Percentiles rank a stretch among this genome's conserved stretches.
These are phyloP conservation scores for Podospora pseudocomata DNA, from an alignment of 495 filamentous ascomycete genomes.

Conservation along the genomic window DNA sequence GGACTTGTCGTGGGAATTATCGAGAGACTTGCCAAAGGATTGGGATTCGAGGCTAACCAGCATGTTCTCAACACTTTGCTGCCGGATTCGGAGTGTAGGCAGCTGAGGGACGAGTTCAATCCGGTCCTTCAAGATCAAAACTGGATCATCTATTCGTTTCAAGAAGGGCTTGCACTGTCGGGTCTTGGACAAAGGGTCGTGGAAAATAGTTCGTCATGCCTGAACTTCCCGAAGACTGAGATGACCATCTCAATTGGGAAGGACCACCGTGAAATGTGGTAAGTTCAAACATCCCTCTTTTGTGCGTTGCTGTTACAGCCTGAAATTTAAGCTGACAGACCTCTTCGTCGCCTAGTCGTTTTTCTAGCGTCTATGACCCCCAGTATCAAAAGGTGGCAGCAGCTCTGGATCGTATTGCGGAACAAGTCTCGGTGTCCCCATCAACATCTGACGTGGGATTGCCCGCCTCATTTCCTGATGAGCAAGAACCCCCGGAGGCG, in stretches of 20 bases:
- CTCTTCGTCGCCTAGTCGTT: conserved; percentile 18
- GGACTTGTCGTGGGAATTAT: conserved; percentile 14
- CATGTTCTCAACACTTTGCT: conserved; percentile 28
- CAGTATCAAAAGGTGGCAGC: conserved; percentile 24
- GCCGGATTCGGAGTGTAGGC: conserved; percentile 29
- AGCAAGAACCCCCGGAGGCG: background rate
- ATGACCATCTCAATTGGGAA: conserved; percentile 29
- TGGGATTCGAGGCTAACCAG: conserved; percentile 28
- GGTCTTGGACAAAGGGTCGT: conserved; percentile 32
- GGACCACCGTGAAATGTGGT: conserved; percentile 43
- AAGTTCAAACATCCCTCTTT: background rate
- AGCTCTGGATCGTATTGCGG: conserved; percentile 13
- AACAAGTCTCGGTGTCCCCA: background rate
- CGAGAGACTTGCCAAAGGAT: conserved; percentile 20
- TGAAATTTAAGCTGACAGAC: background rate
- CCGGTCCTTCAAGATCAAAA: conserved; percentile 24
- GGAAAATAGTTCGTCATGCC: conserved; percentile 35
- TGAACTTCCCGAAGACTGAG: conserved; percentile 27
- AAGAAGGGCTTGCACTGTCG: conserved; percentile 29
- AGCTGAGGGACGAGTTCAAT: conserved; percentile 33
- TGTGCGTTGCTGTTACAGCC: background rate
- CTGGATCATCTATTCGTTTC: conserved; percentile 39
- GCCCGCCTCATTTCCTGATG: background rate
- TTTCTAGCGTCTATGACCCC: conserved; percentile 31
- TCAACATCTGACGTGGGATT: background rate